Conservation (phyloP, 208 protist genomes). For the Trypanosoma scelopori region DNA sequence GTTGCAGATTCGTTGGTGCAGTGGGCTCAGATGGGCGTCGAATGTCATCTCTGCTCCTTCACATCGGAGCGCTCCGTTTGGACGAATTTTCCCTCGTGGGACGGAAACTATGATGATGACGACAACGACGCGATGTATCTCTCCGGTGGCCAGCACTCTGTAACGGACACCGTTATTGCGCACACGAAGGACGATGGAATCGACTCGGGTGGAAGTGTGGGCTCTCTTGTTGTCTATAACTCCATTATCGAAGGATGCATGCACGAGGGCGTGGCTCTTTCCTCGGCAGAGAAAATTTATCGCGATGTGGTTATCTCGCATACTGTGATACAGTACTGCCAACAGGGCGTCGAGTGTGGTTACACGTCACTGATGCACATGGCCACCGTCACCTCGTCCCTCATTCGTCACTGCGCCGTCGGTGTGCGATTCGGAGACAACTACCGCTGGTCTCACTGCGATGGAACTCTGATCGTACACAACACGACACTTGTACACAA, state of each 20-base stretch:
- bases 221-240: conserved; percentile 22
- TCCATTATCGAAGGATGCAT: conserved; percentile 36
- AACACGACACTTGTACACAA: conserved; percentile 19
- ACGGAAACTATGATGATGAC: conserved; percentile 14
- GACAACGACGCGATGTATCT: conserved; percentile 44
- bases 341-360: conserved; percentile 37
- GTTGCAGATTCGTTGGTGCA: conserved; percentile 29
- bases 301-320: conserved; percentile 22
- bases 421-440: conserved; percentile 39
- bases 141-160: conserved; percentile 29
- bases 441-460: conserved; percentile 22
- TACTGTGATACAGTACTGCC: conserved; percentile 22
- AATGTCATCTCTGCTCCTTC: conserved; percentile 30
- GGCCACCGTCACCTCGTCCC: conserved; percentile 6
- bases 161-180: conserved; percentile 31
- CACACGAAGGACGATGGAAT: conserved; percentile 38
- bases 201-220: conserved; percentile 33
- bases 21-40: conserved; percentile 29
- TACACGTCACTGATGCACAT: conserved; percentile 20
- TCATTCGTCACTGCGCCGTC: conserved; percentile 22
- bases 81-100: conserved; percentile 30
- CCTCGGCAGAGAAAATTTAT: conserved; percentile 4
- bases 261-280: conserved; percentile 35
- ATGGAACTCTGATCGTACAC: conserved; percentile 11
- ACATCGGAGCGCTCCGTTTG: conserved; percentile 21